Evolutionary conservation across 2,329 filamentous ascomycete genomes (phyloP).

Genomic region (Arachnomyces sp.): DNA sequence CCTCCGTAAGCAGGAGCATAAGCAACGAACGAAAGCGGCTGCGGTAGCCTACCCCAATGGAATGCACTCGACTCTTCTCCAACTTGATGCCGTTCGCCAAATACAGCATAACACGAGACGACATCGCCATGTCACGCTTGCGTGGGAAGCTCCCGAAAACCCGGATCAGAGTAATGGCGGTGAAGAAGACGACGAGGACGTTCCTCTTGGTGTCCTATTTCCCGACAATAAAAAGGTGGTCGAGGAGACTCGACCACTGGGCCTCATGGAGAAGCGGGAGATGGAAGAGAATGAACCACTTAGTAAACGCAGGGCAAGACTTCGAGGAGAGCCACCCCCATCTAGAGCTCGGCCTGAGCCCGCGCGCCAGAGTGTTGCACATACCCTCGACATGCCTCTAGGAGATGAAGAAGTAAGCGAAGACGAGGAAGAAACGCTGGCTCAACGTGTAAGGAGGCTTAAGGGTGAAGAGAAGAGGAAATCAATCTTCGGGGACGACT

Average conservation of each 20-base stretch:
- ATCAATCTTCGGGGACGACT: constrained; percentile 20
- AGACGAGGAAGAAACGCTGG: constrained; percentile 38
- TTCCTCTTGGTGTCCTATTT: constrained; percentile 75
- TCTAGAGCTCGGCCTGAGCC: constrained; percentile 8
- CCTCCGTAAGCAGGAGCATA: constrained; percentile 80
- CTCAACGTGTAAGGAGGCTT: constrained; percentile 35
- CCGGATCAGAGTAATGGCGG: constrained; percentile 22
- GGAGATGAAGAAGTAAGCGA: constrained; percentile 22
- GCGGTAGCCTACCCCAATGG: constrained; percentile 59
- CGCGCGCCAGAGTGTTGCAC: constrained; percentile 26
- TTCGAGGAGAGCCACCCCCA: constrained; percentile 52
- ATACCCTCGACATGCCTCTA: constrained; percentile 21
- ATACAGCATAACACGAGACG: constrained; percentile 64
- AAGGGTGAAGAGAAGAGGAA: constrained; percentile 21
- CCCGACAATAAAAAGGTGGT: constrained; percentile 33
- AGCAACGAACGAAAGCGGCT: constrained; percentile 64
- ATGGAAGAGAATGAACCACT: constrained; percentile 90
- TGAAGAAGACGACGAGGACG: constrained; percentile 66
- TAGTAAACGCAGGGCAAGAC: constrained; percentile 63
- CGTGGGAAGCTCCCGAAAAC: constrained; percentile 63
- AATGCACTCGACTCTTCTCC: constrained; percentile 82
- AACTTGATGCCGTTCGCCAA: constrained; percentile 85
- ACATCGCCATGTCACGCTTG: constrained; percentile 71
- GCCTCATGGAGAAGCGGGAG: constrained; percentile 59
- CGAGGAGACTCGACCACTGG: constrained; percentile 33